Evolutionary conservation across 2,329 filamentous ascomycete species (phyloP).

Genomic region (Pseudogymnoascus sp.): DNA sequence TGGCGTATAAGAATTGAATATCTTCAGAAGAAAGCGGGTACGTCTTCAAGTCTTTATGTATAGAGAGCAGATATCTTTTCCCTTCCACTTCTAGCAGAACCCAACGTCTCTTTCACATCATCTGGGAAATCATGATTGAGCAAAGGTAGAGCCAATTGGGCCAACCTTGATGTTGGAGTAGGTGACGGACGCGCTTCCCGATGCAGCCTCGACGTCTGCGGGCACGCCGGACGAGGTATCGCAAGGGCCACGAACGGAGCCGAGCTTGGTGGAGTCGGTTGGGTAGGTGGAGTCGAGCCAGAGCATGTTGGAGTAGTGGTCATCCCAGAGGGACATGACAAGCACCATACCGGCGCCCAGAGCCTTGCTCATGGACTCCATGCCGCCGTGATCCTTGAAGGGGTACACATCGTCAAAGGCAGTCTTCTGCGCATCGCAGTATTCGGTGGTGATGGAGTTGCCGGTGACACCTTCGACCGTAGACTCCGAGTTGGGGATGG

Average conservation of each 20-base stretch:
- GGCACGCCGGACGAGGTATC: constrained; percentile 45
- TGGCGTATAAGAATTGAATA: not conserved
- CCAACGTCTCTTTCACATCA: not conserved
- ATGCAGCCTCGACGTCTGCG: constrained; percentile 37
- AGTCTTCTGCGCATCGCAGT: constrained; percentile 48
- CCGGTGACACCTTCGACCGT: constrained; percentile 37
- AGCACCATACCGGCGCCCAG: constrained; percentile 53
- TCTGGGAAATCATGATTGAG: not conserved
- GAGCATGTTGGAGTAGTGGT: constrained; percentile 58
- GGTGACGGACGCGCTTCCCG: constrained; percentile 37
- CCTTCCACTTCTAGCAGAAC: not conserved
- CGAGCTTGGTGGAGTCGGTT: constrained; percentile 36
- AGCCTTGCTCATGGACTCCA: constrained; percentile 46
- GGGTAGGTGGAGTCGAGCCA: constrained; percentile 67
- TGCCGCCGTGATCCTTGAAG: constrained; percentile 48
- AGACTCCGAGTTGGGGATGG: constrained; percentile 43
- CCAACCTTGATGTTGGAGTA: constrained; percentile 29
- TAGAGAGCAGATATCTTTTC: not conserved
- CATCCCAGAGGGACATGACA: constrained; percentile 50
- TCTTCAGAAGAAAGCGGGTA: constrained; percentile 1
- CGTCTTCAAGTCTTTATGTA: not conserved
- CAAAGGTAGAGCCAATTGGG: constrained; percentile 27
- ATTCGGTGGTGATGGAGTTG: constrained; percentile 48
- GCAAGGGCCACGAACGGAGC: constrained; percentile 48
- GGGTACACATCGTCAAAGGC: constrained; percentile 45